Base-by-base conservation (phyloP, 179 eudicot species). In the Vitellaria paradoxa region DNA sequence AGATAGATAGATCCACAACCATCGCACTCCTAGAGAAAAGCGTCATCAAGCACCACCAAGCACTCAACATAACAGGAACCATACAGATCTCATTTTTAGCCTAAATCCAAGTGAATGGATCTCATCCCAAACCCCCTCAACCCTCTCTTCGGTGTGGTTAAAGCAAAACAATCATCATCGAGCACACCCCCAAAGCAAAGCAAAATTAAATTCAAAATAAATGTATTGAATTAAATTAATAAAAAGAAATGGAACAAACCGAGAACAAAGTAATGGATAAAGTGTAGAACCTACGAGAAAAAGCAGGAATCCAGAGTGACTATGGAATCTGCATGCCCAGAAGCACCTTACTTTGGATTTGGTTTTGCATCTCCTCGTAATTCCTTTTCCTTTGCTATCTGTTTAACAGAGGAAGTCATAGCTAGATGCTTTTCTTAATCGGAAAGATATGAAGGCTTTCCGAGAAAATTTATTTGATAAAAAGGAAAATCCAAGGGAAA, bases 111-210 rank as follows among this genome's bases (percentile, higher is more conserved):
- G 37, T 30, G 26, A 77, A n/a, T 2, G 60, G 70, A 21, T 52
- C 5, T 21, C 8, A 67, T 6, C 49, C 75, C 56, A 7, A 64
- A 18, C 53, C 37, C 68, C 70, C 61, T 47, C 21, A 71, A 45
- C 62, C 53, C 20, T 76, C 80, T 75, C 37, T 84, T 84, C 87
- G 53, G 87, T 81, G 87, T 84, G 87, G 87, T 84, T 84, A 84
- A 84, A 84, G 87, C 87, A 84, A 78, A 71, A 75, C 56, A 60
- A 78, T 81, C 87, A 84, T 84, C 87, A 81, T 76, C 73, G 82
- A 84, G 84, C 84, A 49, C 61, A 2, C 42, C 37, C 10, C n/a
- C n/a, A n/a, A n/a, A n/a, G n/a, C 37, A 30, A 15, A 46, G 42
- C 1, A 24, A 70, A n/a, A 47, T 5, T 17, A 42, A 6, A 18